These are phyloP conservation scores for Solanum neorickii DNA, from an alignment of 257 asterid genomes.

Conservation along the genomic window DNA sequence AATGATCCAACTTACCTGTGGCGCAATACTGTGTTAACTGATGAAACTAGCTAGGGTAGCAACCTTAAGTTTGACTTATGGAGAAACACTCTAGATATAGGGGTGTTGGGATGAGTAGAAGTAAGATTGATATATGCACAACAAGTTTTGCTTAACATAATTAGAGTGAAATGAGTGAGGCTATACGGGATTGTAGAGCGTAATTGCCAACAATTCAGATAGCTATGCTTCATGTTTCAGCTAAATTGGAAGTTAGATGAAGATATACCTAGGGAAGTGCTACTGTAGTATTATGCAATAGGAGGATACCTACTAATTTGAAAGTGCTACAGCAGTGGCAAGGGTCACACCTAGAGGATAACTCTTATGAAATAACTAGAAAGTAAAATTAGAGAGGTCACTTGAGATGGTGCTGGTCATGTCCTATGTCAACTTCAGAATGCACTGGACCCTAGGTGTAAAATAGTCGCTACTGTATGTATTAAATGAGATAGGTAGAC, in stretches of 20 bases:
- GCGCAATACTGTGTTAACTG: not conserved
- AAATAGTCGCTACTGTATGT: not conserved
- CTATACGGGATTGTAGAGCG: not conserved
- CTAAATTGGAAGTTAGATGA: not conserved
- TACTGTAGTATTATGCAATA: not conserved
- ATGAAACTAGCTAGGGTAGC: not conserved
- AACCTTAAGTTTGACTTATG: not conserved
- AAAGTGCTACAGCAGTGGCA: not conserved
- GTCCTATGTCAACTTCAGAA: not conserved
- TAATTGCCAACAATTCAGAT: not conserved
- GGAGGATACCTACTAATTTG: not conserved
- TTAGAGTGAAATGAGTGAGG: not conserved
- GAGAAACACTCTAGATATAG: not conserved
- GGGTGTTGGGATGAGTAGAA: not conserved
- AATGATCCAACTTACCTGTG: not conserved
- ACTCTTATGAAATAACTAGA: not conserved
- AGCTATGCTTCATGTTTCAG: not conserved
- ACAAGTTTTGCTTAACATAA: not conserved
- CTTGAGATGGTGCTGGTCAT: not conserved
- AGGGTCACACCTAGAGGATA: not conserved
- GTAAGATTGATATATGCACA: not conserved
- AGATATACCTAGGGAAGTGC: not conserved
- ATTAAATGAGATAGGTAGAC: not conserved
- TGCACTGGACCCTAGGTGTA: not conserved
- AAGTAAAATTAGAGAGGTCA: not conserved